A percentile compares a stretch with the other conserved stretches of the same genome.
These are phyloP conservation scores for Arabidopsis lyrata DNA, from an alignment of 441 rosid genomes.

Conservation along the genomic window DNA sequence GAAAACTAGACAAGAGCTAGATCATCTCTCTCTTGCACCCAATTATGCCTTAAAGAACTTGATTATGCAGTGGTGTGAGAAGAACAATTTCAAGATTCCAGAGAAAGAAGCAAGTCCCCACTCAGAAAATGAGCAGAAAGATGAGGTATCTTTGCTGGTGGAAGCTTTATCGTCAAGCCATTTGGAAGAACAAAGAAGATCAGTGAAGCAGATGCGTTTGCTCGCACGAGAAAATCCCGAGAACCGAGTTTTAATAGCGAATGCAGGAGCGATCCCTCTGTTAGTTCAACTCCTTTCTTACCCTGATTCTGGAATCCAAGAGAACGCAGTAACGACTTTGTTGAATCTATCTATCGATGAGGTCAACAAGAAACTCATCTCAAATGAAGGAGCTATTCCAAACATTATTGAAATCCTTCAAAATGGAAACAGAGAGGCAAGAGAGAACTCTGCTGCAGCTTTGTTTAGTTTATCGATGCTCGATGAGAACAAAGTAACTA, in stretches of 20 bases:
- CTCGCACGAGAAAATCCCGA: constrained; percentile 70
- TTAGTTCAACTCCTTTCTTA: constrained; percentile 61
- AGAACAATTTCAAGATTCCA: constrained; percentile 62
- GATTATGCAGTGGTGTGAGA: constrained; percentile 80
- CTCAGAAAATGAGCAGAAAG: constrained; percentile 43
- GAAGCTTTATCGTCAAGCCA: constrained; percentile 61
- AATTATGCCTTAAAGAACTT: constrained; percentile 78
- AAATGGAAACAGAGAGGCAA: constrained; percentile 65
- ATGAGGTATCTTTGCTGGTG: constrained; percentile 55
- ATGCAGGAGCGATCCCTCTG: constrained; percentile 57
- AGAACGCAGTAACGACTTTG: constrained; percentile 70
- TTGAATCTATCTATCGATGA: constrained; percentile 71
- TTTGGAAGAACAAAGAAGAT: constrained; percentile 53
- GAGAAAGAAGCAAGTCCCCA: constrained; percentile 42
- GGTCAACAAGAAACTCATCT: constrained; percentile 61
- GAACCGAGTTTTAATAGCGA: constrained; percentile 61
- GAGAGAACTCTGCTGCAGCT: constrained; percentile 88
- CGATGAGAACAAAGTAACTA: constrained; percentile 68
- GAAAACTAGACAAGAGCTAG: constrained; percentile 67
- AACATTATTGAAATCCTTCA: constrained; percentile 64
- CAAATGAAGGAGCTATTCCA: constrained; percentile 65
- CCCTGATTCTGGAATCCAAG: constrained; percentile 71
- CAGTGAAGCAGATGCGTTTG: constrained; percentile 64
- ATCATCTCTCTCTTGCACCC: constrained; percentile 70
- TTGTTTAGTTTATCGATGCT: constrained; percentile 85